These are phyloP conservation scores for Pyrenochaeta sp. DNA, from an alignment of 2,329 filamentous ascomycete genomes.

Conservation along the genomic window DNA sequence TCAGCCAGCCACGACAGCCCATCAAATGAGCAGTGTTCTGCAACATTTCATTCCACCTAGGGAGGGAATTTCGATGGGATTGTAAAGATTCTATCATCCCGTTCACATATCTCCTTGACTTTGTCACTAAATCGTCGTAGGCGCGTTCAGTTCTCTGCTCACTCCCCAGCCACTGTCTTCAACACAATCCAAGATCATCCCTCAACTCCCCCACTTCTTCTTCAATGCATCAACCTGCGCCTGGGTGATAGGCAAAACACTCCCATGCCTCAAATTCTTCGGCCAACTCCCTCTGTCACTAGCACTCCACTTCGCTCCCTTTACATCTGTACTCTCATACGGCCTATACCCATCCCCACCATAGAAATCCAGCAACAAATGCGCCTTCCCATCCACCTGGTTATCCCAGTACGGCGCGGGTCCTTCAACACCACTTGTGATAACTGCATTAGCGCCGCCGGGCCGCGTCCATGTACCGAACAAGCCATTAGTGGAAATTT, in stretches of 20 bases:
- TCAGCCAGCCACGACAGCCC: too few species aligned
- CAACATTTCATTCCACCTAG: too few species aligned
- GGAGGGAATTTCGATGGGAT: too few species aligned
- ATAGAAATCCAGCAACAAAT: constrained; percentile 57
- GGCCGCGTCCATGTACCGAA: constrained; percentile 63
- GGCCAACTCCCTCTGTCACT: constrained; percentile 57
- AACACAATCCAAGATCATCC: not conserved
- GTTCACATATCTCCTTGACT: too few species aligned
- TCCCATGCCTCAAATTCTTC: constrained; percentile 61
- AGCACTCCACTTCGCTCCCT: constrained; percentile 58
- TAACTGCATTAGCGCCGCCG: constrained; percentile 54
- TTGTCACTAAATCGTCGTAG: too few species aligned
- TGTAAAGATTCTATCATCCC: too few species aligned
- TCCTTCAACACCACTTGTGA: constrained; percentile 45
- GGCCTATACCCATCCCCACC: constrained; percentile 60
- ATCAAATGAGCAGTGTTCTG: too few species aligned
- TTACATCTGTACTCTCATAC: constrained; percentile 57
- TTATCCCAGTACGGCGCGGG: constrained; percentile 48
- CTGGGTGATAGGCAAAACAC: constrained; percentile 59
- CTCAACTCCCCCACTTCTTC: constrained; percentile 28
- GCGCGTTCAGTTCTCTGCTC: too few species aligned
- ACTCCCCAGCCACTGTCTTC: too few species aligned
- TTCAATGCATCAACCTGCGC: constrained; percentile 54
- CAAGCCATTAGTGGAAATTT: constrained; percentile 58
- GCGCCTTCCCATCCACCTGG: constrained; percentile 43